Percentiles rank a stretch among this genome's conserved stretches.
phyloP scores from a whole-genome alignment of 192 early-diverging fungal genomes.

The Pilaira anomala region DNA sequence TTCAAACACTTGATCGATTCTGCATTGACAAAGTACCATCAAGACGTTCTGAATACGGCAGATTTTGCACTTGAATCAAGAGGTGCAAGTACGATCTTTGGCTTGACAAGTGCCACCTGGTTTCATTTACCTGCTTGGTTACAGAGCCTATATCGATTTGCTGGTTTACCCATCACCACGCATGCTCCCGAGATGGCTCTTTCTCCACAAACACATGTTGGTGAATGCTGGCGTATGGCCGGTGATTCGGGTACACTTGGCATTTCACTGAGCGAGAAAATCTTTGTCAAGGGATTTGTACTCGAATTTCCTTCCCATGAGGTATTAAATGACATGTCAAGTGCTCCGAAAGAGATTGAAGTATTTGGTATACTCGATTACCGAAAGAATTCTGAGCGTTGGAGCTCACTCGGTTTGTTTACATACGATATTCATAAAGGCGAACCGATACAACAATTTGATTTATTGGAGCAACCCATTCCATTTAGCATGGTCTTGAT shows the following conservation, averaged over 20 bases:
- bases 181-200: conserved; percentile 40
- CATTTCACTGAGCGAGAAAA: conserved; percentile 53
- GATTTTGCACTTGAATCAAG: conserved; percentile 69
- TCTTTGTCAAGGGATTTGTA: conserved; percentile 58
- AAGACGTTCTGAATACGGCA: conserved; percentile 52
- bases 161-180: conserved; percentile 32
- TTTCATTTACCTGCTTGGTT: conserved; percentile 32
- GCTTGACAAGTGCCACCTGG: conserved; percentile 60
- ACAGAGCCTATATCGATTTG: conserved; percentile 26
- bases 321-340: conserved; percentile 55
- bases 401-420: conserved; percentile 17
- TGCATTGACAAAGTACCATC: conserved; percentile 56
- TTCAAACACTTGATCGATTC: too few species aligned
- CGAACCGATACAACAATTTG: conserved; percentile 43
- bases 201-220: conserved; percentile 49
- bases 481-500: conserved; percentile 51
- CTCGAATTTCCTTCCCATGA: conserved; percentile 65
- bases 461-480: conserved; percentile 18
- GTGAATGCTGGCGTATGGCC: conserved; percentile 75
- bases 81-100: conserved; percentile 61
- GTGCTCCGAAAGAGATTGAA: conserved; percentile 63
- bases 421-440: conserved; percentile 48
- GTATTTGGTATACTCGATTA: conserved; percentile 49
- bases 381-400: not conserved
- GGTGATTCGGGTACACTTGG: conserved; percentile 61